phyloP scores from a whole-genome alignment of 345 rosid genomes.

The Salix koriyanagi region DNA sequence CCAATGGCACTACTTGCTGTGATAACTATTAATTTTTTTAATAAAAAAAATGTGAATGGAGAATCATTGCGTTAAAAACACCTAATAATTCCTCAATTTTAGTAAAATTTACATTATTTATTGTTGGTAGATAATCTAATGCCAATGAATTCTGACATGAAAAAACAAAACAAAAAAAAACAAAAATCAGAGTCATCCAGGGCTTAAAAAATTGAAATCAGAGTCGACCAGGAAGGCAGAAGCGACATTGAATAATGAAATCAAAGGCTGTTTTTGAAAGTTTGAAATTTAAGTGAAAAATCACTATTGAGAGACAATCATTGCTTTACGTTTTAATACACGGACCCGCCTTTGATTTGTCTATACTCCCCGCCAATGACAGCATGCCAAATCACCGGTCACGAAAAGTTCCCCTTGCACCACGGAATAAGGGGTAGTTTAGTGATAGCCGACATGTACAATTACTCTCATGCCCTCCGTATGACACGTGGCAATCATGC shows the following conservation, averaged over 20 bases:
- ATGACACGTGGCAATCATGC: neutral
- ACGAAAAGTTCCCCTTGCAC: neutral
- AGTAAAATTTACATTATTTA: too few relatives aligned
- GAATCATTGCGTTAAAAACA: too few relatives aligned
- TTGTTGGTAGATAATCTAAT: too few relatives aligned
- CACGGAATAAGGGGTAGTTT: neutral
- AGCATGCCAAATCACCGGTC: neutral
- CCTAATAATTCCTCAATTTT: too few relatives aligned
- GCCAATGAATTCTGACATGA: too few relatives aligned
- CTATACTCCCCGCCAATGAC: neutral
- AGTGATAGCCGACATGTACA: neutral
- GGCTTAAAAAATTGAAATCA: too few relatives aligned
- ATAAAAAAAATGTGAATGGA: too few relatives aligned
- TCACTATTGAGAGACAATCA: neutral
- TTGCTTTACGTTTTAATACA: conserved; percentile 13
- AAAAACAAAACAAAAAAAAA: too few relatives aligned
- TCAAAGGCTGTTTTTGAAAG: neutral
- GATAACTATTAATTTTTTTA: too few relatives aligned
- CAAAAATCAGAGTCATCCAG: too few relatives aligned
- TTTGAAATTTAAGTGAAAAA: conserved; percentile 8
- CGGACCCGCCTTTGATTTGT: neutral
- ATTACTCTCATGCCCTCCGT: neutral
- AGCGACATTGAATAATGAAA: neutral
- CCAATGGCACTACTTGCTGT: too few relatives aligned
- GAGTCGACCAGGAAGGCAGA: too few relatives aligned